Percentiles rank a stretch among this genome's conserved stretches.
These are phyloP conservation scores for Calendula officinalis DNA, from an alignment of 129 eudicot genomes.

Conservation along the genomic window DNA sequence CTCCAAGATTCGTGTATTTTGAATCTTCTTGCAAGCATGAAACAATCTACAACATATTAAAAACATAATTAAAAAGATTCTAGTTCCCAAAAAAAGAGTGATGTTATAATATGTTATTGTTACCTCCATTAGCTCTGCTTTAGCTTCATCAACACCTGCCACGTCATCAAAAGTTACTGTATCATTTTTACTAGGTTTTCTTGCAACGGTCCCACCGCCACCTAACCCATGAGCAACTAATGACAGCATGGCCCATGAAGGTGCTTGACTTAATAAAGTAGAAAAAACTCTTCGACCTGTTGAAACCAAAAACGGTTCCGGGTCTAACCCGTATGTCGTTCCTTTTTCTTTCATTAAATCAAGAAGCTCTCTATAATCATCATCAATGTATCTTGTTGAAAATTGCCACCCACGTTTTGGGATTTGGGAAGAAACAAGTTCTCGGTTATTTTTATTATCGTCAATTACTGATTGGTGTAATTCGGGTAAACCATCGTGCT, in stretches of 20 bases:
- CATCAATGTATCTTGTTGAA: slow-evolving; percentile 33
- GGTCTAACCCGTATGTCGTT: slow-evolving; percentile 33
- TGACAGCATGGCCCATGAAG: slow-evolving; percentile 47
- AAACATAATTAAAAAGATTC: neutral
- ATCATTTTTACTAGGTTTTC: slow-evolving; percentile 37
- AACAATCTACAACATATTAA: slow-evolving; percentile 30
- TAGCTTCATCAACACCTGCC: slow-evolving; percentile 42
- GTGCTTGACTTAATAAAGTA: slow-evolving; percentile 35
- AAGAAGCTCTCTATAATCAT: slow-evolving; percentile 38
- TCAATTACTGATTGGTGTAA: neutral
- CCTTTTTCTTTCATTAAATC: slow-evolving; percentile 41
- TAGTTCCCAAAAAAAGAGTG: neutral
- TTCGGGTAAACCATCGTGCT: slow-evolving; percentile 2
- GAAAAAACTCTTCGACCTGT: slow-evolving; percentile 29
- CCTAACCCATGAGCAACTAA: slow-evolving; percentile 35
- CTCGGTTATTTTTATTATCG: slow-evolving; percentile 3
- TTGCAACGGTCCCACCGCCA: slow-evolving; percentile 43
- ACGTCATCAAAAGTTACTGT: slow-evolving; percentile 38
- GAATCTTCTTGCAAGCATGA: slow-evolving; percentile 46
- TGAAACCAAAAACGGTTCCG: slow-evolving; percentile 41
- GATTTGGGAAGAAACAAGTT: slow-evolving; percentile 17
- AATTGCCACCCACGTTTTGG: slow-evolving; percentile 33
- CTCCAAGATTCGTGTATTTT: slow-evolving; percentile 36
- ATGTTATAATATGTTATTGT: neutral
- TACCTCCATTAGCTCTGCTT: slow-evolving; percentile 45